Conservation (phyloP, 176 grass and related monocot species). For the Aegilops tauschii region DNA sequence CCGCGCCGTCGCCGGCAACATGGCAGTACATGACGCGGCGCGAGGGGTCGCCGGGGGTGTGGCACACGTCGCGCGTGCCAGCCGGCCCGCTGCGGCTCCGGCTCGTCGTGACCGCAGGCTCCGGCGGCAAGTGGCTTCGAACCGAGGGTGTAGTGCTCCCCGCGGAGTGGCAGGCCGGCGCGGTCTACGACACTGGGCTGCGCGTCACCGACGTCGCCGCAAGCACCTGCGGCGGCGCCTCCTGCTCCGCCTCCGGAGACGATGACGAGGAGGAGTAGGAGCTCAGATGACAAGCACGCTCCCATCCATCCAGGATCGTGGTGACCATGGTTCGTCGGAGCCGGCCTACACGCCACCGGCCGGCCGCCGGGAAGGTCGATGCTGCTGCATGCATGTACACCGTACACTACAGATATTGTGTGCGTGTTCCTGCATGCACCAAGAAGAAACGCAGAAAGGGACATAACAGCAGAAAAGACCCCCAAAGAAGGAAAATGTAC, state of each 20-base stretch:
- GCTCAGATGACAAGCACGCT: slow-evolving; percentile 13
- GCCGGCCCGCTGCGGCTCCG: slow-evolving; percentile 41
- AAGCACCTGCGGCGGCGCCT: slow-evolving; percentile 21
- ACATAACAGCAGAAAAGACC: too few species aligned
- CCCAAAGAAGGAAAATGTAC: too few species aligned
- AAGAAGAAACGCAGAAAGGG: too few species aligned
- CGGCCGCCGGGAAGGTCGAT: neutral
- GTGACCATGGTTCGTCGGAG: neutral
- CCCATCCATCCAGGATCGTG: neutral
- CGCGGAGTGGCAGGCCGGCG: slow-evolving; percentile 42
- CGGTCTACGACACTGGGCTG: slow-evolving; percentile 46
- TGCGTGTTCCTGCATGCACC: too few species aligned
- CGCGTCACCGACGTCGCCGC: slow-evolving; percentile 47
- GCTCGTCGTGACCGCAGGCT: slow-evolving; percentile 53
- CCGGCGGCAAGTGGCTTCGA: slow-evolving; percentile 58
- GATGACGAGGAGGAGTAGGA: neutral
- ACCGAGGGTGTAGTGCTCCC: slow-evolving; percentile 39
- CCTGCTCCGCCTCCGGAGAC: neutral
- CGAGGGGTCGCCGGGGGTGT: neutral
- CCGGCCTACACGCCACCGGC: neutral
- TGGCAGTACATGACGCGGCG: slow-evolving; percentile 47
- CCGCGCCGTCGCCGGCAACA: neutral
- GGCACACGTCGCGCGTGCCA: slow-evolving; percentile 37
- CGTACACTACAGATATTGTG: too few species aligned
- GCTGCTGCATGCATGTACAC: too few species aligned